Evolutionary conservation across 306 rosid genomes (phyloP).

Genomic region (Quercus bicolor): DNA sequence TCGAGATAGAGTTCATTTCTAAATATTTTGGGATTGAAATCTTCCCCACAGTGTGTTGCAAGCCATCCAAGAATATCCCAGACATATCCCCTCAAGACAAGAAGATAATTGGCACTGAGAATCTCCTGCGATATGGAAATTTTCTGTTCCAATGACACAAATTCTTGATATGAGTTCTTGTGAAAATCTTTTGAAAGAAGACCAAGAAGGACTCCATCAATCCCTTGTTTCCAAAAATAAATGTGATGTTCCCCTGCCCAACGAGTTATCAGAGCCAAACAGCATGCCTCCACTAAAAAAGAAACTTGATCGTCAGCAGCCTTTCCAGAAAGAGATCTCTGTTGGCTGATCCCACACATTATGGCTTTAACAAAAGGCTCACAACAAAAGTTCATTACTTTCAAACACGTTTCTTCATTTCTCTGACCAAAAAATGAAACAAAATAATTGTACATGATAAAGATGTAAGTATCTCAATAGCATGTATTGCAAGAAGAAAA

Average conservation of each 20-base stretch:
- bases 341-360: constrained; percentile 54
- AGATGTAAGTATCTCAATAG: neutral
- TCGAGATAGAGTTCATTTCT: constrained; percentile 42
- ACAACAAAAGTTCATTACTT: constrained; percentile 47
- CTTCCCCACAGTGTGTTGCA: constrained; percentile 56
- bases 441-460: constrained; percentile 12
- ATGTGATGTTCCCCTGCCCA: constrained; percentile 84
- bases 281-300: constrained; percentile 64
- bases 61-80: constrained; percentile 97
- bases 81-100: constrained; percentile 49
- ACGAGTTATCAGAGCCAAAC: constrained; percentile 66
- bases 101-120: constrained; percentile 42
- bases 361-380: constrained; percentile 68
- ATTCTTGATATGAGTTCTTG: constrained; percentile 25
- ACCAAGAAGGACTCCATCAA: constrained; percentile 65
- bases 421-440: constrained; percentile 50
- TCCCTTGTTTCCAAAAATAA: constrained; percentile 66
- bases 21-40: constrained; percentile 35
- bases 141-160: constrained; percentile 54
- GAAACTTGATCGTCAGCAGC: constrained; percentile 38
- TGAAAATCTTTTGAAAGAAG: constrained; percentile 57
- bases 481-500: constrained; percentile 13
- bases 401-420: constrained; percentile 43
- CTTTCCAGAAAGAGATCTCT: constrained; percentile 34
- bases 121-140: constrained; percentile 46